Evolutionary conservation across 345 rosid genomes (phyloP).

Genomic region (Salix dunnii): DNA sequence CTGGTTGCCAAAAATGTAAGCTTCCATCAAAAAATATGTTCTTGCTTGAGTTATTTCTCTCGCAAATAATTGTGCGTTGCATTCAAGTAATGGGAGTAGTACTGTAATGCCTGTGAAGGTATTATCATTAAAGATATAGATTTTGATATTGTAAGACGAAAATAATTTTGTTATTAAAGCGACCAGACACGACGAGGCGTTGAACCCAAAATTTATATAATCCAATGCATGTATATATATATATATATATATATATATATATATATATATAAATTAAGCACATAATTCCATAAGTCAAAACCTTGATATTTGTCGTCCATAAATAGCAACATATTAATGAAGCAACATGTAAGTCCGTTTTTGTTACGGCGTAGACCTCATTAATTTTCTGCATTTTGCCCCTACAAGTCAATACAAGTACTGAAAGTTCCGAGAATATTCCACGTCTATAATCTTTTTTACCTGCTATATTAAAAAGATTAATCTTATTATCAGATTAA

Average conservation of each 20-base stretch:
- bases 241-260: neutral
- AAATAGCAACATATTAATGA: neutral
- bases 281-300: slow-evolving; percentile 31
- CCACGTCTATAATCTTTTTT: slow-evolving; percentile 16
- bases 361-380: slow-evolving; percentile 17
- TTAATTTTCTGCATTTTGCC: neutral
- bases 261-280: neutral
- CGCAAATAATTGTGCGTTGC: too few relatives aligned
- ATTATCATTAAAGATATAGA: neutral
- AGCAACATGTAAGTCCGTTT: slow-evolving; percentile 8
- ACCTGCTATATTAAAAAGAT: neutral
- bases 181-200: neutral
- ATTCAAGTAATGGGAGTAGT: neutral
- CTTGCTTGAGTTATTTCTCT: too few relatives aligned
- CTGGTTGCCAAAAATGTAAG: neutral
- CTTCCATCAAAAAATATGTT: neutral
- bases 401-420: neutral
- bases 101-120: neutral
- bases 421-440: slow-evolving; percentile 2
- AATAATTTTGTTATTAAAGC: neutral
- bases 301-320: slow-evolving; percentile 20
- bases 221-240: neutral
- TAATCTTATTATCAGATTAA: too few relatives aligned
- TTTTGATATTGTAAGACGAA: neutral
- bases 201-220: neutral